Percentiles rank a stretch among this genome's conserved stretches.
These are phyloP conservation scores for Lepraria neglecta DNA, from an alignment of 495 filamentous ascomycete species.

Conservation along the genomic window DNA sequence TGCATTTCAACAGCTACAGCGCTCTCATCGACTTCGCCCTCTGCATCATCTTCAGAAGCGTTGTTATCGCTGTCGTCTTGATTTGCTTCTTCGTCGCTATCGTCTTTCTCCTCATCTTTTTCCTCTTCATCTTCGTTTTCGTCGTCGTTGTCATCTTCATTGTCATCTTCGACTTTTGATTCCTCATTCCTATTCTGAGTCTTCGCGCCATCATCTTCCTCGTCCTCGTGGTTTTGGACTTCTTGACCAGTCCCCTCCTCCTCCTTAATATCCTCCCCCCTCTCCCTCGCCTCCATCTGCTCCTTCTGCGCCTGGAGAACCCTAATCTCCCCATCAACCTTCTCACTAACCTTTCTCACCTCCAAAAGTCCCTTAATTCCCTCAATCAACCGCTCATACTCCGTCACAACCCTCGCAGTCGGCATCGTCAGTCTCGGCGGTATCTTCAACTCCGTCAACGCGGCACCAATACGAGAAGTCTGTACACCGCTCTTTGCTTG, in stretches of 20 bases:
- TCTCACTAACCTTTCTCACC: slow-evolving; percentile 74
- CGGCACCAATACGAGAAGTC: slow-evolving; percentile 69
- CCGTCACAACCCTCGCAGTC: slow-evolving; percentile 68
- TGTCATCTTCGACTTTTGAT: slow-evolving; percentile 33
- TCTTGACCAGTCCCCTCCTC: slow-evolving; percentile 13
- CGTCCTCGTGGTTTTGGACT: slow-evolving; percentile 20
- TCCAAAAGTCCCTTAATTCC: slow-evolving; percentile 74
- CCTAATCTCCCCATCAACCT: slow-evolving; percentile 75
- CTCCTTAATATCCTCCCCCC: slow-evolving; percentile 18
- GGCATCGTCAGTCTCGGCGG: slow-evolving; percentile 76
- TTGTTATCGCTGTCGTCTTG: slow-evolving; percentile 17
- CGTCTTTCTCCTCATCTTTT: slow-evolving; percentile 34
- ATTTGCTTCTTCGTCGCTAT: slow-evolving; percentile 21
- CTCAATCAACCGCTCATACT: slow-evolving; percentile 72
- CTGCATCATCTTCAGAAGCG: slow-evolving; percentile 16
- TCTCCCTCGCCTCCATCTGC: slow-evolving; percentile 31
- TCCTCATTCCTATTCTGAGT: slow-evolving; percentile 26
- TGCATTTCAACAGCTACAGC: background rate
- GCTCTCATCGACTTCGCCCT: slow-evolving; percentile 14
- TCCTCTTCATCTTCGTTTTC: slow-evolving; percentile 22
- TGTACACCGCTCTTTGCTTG: slow-evolving; percentile 78
- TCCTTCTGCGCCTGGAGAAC: slow-evolving; percentile 62
- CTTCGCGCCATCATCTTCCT: slow-evolving; percentile 20
- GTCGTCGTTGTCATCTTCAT: slow-evolving; percentile 23
- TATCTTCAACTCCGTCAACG: slow-evolving; percentile 72